Conservation (phyloP, 371 early-diverging fungal genomes). For the Mucor circinelloides region DNA sequence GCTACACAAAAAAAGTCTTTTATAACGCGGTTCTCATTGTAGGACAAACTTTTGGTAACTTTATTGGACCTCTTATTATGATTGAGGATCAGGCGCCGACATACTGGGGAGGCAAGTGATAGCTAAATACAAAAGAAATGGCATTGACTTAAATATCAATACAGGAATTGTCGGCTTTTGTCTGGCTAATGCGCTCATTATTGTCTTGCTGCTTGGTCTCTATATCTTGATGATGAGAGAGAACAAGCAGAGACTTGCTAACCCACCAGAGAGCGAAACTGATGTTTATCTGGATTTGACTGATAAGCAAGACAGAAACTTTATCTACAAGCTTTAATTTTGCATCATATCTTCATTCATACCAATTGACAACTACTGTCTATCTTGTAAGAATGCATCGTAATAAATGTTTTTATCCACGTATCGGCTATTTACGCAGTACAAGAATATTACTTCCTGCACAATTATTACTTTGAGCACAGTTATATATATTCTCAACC, state of each 20-base stretch:
- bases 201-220: constrained; percentile 13
- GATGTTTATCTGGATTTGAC: constrained; percentile 37
- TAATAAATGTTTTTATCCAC: no score
- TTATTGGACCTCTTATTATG: constrained; percentile 34
- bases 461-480: no score
- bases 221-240: constrained; percentile 23
- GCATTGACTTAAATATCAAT: no score
- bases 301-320: constrained; percentile 37
- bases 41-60: constrained; percentile 28
- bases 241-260: constrained; percentile 21
- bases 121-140: no score
- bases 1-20: constrained; percentile 28
- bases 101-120: constrained; percentile 5
- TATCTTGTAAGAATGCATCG: not conserved
- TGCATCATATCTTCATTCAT: not conserved
- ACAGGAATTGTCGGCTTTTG: constrained; percentile 21
- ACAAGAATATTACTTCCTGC: no score
- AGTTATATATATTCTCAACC: no score
- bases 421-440: no score
- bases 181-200: constrained; percentile 15
- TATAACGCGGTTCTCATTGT: constrained; percentile 26
- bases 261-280: constrained; percentile 8
- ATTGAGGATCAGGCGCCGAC: constrained; percentile 19
- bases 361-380: not conserved
- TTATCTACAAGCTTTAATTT: constrained; percentile 33